These are phyloP conservation scores for Podaxis mareebaensis DNA, from an alignment of 768 basidiomycete species.

Conservation along the genomic window DNA sequence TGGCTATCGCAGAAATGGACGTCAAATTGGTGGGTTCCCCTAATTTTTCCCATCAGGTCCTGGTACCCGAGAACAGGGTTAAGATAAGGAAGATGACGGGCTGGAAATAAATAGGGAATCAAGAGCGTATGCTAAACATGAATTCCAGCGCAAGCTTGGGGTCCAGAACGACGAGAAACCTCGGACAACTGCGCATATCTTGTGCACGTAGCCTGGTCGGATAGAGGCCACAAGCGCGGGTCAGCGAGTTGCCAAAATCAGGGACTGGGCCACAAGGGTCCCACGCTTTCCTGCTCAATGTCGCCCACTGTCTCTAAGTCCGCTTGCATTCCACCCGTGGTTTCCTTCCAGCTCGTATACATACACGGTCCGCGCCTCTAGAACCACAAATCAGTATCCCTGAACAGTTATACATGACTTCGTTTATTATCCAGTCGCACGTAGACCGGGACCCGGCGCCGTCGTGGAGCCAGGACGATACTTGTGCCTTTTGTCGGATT, in stretches of 20 bases:
- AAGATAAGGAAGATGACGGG: too few species aligned
- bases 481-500: slow-evolving; percentile 69
- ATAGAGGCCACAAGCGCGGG: not conserved
- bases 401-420: slow-evolving; percentile 52
- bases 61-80: too few species aligned
- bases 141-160: too few species aligned
- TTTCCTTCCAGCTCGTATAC: not conserved
- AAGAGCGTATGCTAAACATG: too few species aligned
- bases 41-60: too few species aligned
- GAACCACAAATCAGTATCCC: too few species aligned
- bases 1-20: too few species aligned
- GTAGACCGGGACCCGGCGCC: slow-evolving; percentile 42
- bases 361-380: not conserved
- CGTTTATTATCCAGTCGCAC: slow-evolving; percentile 70
- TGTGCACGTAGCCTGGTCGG: too few species aligned
- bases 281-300: not conserved
- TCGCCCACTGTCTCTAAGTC: not conserved
- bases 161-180: too few species aligned
- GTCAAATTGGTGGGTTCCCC: too few species aligned
- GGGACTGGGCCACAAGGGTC: not conserved
- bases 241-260: not conserved
- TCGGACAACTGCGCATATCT: too few species aligned
- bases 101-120: too few species aligned
- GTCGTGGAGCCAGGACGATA: slow-evolving; percentile 50
- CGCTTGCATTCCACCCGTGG: not conserved